Conservation (phyloP, 164 flowering plant species). For the Magnolia sinica region DNA sequence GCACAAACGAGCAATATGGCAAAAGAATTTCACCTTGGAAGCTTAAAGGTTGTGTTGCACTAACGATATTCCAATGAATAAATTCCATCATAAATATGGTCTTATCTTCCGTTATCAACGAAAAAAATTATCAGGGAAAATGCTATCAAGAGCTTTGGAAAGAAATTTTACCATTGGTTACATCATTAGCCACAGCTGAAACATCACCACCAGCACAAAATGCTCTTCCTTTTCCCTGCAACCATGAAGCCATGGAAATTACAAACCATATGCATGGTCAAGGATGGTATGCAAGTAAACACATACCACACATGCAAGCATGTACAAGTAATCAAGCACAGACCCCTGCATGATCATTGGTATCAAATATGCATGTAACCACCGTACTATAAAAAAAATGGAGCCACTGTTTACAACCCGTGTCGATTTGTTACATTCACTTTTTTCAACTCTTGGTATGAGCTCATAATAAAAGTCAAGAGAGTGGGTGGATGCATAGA, state of each 20-base stretch:
- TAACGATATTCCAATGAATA: not conserved
- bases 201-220: conserved; percentile 28
- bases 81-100: no score
- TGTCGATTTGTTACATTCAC: no score
- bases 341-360: not conserved
- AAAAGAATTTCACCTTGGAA: not conserved
- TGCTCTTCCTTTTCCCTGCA: conserved; percentile 69
- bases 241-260: not conserved
- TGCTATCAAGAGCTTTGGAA: not conserved
- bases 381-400: no score
- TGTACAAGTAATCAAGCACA: not conserved
- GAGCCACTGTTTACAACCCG: no score
- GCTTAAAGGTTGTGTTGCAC: not conserved
- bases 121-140: not conserved
- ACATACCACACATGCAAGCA: not conserved
- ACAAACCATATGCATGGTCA: not conserved
- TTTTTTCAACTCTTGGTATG: no score
- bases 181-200: conserved; percentile 14
- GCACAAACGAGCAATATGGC: not conserved
- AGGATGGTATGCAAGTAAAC: not conserved
- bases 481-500: no score
- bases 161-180: conserved; percentile 32
- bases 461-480: no score
- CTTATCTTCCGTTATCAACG: no score
- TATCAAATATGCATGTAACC: no score